Conservation (phyloP, 2,329 filamentous ascomycete species). For the Venturia nashicola region DNA sequence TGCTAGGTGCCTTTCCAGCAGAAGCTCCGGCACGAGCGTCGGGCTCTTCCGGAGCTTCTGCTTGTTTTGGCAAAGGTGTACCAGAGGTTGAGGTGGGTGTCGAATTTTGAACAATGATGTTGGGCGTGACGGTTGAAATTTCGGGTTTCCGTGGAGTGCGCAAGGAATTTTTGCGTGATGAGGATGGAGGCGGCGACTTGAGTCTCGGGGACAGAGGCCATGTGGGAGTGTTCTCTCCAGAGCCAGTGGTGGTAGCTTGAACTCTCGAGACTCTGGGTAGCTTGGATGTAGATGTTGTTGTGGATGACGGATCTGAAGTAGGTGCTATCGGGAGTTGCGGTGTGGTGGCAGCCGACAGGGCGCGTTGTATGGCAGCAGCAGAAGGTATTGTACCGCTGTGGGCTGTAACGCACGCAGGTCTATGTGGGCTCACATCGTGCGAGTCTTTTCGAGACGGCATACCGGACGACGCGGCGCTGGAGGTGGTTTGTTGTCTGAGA, state of each 20-base stretch:
- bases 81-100: slow-evolving; percentile 20
- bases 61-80: not conserved
- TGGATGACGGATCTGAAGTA: slow-evolving; percentile 39
- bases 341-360: slow-evolving; percentile 55
- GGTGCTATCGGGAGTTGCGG: slow-evolving; percentile 51
- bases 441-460: slow-evolving; percentile 32
- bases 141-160: slow-evolving; percentile 19
- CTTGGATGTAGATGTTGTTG: slow-evolving; percentile 30
- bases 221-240: slow-evolving; percentile 42
- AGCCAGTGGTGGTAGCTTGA: slow-evolving; percentile 31
- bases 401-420: slow-evolving; percentile 23
- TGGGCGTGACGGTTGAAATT: slow-evolving; percentile 19
- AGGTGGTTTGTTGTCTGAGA: slow-evolving; percentile 13
- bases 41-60: not conserved
- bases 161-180: slow-evolving; percentile 32
- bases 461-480: slow-evolving; percentile 12
- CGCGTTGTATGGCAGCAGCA: slow-evolving; percentile 51
- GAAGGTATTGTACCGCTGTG: slow-evolving; percentile 39
- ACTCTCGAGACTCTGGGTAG: slow-evolving; percentile 51
- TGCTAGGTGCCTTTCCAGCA: slow-evolving; percentile 25
- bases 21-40: slow-evolving; percentile 4
- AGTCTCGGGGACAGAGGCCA: slow-evolving; percentile 70
- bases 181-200: slow-evolving; percentile 59
- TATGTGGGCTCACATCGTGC: slow-evolving; percentile 28
- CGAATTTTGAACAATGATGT: slow-evolving; percentile 33